These are phyloP conservation scores for Candida ficus DNA, from an alignment of 805 yeast genomes.

Conservation along the genomic window DNA sequence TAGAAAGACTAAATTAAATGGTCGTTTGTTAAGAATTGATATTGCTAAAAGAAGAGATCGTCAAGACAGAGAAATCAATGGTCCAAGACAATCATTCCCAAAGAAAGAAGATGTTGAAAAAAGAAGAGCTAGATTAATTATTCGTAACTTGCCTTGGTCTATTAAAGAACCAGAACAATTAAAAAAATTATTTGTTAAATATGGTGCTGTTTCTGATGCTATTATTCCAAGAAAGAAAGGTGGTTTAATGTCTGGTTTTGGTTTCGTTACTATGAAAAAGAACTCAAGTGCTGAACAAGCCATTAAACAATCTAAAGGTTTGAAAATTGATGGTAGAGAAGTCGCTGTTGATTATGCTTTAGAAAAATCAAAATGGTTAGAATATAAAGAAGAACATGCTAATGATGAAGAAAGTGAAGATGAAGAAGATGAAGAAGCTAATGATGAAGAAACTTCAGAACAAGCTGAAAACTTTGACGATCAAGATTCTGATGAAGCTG, in stretches of 20 bases:
- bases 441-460: conserved; percentile 21
- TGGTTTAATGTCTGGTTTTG: conserved; percentile 92
- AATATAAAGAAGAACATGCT: conserved; percentile 37
- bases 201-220: conserved; percentile 84
- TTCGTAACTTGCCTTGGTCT: conserved; percentile 96
- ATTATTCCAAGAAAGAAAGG: conserved; percentile 83
- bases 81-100: not conserved
- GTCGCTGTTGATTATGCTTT: conserved; percentile 94
- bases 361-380: conserved; percentile 81
- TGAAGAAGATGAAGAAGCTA: conserved; percentile 26
- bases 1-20: conserved; percentile 60
- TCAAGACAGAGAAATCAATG: conserved; percentile 20
- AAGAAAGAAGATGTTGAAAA: conserved; percentile 47
- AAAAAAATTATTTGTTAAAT: conserved; percentile 63
- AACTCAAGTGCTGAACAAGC: conserved; percentile 74
- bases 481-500: conserved; percentile 25
- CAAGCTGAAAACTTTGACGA: conserved; percentile 21
- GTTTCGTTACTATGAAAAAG: conserved; percentile 86
- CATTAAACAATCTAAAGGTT: conserved; percentile 64
- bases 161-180: conserved; percentile 72
- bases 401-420: conserved; percentile 30
- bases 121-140: conserved; percentile 80
- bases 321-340: conserved; percentile 82
- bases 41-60: conserved; percentile 92
- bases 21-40: conserved; percentile 68